phyloP scores from a whole-genome alignment of 1,284 basidiomycete genomes.

The Thelephora terrestris region DNA sequence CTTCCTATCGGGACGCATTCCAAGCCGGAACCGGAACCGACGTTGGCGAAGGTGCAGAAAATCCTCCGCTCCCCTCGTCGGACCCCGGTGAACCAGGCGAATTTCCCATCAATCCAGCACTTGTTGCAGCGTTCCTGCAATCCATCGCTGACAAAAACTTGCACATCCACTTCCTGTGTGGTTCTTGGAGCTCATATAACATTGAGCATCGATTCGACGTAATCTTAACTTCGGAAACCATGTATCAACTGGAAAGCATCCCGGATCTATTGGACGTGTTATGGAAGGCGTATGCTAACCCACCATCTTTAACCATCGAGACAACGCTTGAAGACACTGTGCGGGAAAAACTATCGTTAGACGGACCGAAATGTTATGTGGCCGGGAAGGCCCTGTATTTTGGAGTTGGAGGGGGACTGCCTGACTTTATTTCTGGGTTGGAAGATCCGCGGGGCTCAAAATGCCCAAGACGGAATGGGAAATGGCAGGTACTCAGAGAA shows the following conservation, averaged over 20 bases:
- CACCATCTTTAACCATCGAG: neutral
- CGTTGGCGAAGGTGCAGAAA: slow-evolving; percentile 18
- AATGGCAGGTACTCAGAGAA: slow-evolving; percentile 44
- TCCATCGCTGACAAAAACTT: slow-evolving; percentile 49
- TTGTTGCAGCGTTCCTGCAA: slow-evolving; percentile 54
- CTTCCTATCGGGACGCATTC: slow-evolving; percentile 23
- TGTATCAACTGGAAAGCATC: slow-evolving; percentile 71
- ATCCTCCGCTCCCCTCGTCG: slow-evolving; percentile 14
- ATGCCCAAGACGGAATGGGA: slow-evolving; percentile 18
- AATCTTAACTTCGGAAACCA: slow-evolving; percentile 87
- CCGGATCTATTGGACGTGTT: slow-evolving; percentile 55
- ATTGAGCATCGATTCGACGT: slow-evolving; percentile 50
- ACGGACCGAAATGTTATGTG: slow-evolving; percentile 45
- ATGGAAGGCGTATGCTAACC: slow-evolving; percentile 22
- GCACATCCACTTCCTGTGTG: slow-evolving; percentile 67
- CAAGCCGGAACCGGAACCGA: neutral
- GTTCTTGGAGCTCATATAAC: slow-evolving; percentile 65
- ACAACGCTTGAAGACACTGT: slow-evolving; percentile 6
- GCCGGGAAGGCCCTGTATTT: slow-evolving; percentile 93
- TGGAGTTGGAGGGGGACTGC: slow-evolving; percentile 87
- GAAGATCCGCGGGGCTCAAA: slow-evolving; percentile 19
- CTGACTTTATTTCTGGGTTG: slow-evolving; percentile 59
- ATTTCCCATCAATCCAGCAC: slow-evolving; percentile 50
- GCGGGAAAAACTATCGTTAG: slow-evolving; percentile 5
- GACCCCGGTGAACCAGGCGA: slow-evolving; percentile 31